Evolutionary conservation across 345 rosid species (phyloP), one percentile per base, ranked within the genome.

Genomic region (Erucastrum elatum): DNA sequence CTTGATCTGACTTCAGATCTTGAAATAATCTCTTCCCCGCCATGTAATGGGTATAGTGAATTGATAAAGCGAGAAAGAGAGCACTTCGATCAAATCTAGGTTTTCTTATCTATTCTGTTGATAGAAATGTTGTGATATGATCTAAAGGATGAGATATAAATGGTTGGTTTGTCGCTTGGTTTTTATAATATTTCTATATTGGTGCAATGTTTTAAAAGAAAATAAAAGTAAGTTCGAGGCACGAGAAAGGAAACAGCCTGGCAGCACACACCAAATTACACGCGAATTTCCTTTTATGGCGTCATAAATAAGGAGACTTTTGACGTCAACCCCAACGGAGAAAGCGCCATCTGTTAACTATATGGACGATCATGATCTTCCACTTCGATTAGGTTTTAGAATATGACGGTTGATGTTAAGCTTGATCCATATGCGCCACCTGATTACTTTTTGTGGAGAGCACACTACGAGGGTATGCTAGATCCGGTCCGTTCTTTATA

Each of bases 11-110:
- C 17, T 61, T 71, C 0, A 68, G 73, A 70, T 89, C 91, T 13
- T 75, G 69, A 9, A 65, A 59, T 30, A 80, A 75, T 63, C 97
- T 84, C 76, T 92, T 94, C 8, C 86, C 86, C 0, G 91, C 92
- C 97, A 94, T 94, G 68, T 35, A 61, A 46, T 46, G 60, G 34
- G 8, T 73, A 8, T 27, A 33, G 2, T 39, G 26, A 60, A 34
- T 12, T 51, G 30, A 74, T 3, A 31, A 41, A 67, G 41, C 9
- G 39, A 64, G 26, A 44, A 64, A 31, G 73, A 71, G 60, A 67
- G 33, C 13, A 55, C 25, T 46, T 56, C 41, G 73, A 78, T 55
- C 26, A 66, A 62, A 66, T 72, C 41, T 77, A 61, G 37, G 77
- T 39, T 81, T 71, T 59, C 12, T 26, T 21, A 31, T 64, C 62